Evolutionary conservation across 257 asterid species (phyloP).

Genomic region (Asclepias syriaca): DNA sequence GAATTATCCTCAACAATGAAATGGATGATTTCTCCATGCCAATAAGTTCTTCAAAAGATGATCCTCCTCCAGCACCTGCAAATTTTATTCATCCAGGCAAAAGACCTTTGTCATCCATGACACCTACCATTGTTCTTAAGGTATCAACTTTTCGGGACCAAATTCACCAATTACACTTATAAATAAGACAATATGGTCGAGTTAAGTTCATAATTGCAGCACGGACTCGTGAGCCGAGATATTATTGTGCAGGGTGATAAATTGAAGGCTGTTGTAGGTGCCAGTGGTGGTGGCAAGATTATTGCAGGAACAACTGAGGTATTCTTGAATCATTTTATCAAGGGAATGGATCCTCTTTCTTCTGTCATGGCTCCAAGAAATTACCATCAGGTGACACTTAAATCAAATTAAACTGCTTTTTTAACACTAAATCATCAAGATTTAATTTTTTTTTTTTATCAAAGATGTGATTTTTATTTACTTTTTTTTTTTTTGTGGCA

Average conservation of each 20-base stretch:
- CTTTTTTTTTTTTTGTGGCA: conserved; percentile 19
- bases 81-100: conserved; percentile 60
- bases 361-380: conserved; percentile 60
- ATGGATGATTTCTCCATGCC: conserved; percentile 81
- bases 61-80: conserved; percentile 53
- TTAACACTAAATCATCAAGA: no score
- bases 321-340: conserved; percentile 42
- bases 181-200: no score
- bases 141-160: conserved; percentile 19
- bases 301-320: conserved; percentile 50
- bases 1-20: conserved; percentile 68
- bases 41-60: conserved; percentile 15
- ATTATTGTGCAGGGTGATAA: conserved; percentile 27
- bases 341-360: conserved; percentile 58
- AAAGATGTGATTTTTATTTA: neutral
- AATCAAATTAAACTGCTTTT: no score
- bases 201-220: no score
- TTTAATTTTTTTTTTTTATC: neutral
- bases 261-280: conserved; percentile 57
- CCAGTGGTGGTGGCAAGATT: conserved; percentile 58
- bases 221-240: no score
- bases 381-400: conserved; percentile 46
- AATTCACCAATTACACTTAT: no score
- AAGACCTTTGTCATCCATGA: conserved; percentile 73
- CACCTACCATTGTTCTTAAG: conserved; percentile 57